Evolutionary conservation across 306 rosid genomes (phyloP).

Genomic region (Carpinus viminea): DNA sequence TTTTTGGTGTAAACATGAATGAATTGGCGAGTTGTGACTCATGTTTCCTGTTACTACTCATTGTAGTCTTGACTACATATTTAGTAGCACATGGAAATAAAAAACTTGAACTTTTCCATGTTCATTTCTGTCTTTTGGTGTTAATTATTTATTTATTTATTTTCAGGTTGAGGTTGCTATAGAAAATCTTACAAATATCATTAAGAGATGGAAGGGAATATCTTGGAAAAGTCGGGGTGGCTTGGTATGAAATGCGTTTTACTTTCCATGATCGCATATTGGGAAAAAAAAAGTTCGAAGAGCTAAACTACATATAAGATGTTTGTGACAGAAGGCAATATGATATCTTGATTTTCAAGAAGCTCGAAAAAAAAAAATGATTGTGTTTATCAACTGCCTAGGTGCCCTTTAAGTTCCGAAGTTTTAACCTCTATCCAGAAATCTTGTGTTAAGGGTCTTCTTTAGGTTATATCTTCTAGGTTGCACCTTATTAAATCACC

Average conservation of each 20-base stretch:
- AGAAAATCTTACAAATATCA: slow-evolving; percentile 42
- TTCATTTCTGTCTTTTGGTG: neutral
- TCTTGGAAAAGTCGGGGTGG: slow-evolving; percentile 91
- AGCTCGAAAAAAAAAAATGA: neutral
- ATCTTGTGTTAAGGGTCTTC: neutral
- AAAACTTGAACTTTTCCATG: neutral
- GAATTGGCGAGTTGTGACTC: neutral
- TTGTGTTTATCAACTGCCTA: neutral
- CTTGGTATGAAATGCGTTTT: slow-evolving; percentile 51
- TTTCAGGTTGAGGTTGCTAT: slow-evolving; percentile 59
- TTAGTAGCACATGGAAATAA: neutral
- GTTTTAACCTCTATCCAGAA: neutral
- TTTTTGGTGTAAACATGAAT: neutral
- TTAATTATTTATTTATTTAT: neutral
- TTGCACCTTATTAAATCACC: neutral
- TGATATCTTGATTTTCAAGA: neutral
- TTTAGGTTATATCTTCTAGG: neutral
- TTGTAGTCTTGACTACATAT: neutral
- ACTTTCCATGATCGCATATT: slow-evolving; percentile 5
- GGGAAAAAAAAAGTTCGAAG: neutral
- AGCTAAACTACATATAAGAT: neutral
- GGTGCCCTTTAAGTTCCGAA: neutral
- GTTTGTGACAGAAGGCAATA: neutral
- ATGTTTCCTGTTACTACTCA: neutral
- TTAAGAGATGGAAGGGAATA: slow-evolving; percentile 63